Conservation (phyloP, 257 asterid genomes). For the Fraxinus anomala region DNA sequence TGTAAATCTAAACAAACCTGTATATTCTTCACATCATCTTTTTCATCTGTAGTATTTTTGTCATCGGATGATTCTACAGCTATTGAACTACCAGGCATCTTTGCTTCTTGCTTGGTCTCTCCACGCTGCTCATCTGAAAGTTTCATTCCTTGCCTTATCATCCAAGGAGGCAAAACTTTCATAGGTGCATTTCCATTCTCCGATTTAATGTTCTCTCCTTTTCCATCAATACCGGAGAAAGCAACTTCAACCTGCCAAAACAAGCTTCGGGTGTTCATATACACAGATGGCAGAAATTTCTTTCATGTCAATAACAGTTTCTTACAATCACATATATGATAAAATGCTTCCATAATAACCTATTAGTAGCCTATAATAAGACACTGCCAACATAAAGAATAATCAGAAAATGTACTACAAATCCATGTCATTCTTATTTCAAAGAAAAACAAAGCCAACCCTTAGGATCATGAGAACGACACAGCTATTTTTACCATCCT, state of each 20-base stretch:
- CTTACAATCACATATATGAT: conserved; percentile 11
- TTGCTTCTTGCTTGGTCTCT: conserved; percentile 55
- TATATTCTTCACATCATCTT: conserved; percentile 58
- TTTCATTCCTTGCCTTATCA: conserved; percentile 89
- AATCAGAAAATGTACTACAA: not conserved
- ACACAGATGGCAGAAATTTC: conserved; percentile 10
- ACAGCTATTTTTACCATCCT: not conserved
- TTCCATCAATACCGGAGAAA: conserved; percentile 72
- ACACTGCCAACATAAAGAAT: not conserved
- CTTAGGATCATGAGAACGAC: not conserved
- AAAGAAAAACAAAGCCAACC: not conserved
- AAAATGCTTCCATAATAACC: conserved; percentile 10
- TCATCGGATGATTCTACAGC: conserved; percentile 59
- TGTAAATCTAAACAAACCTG: conserved; percentile 41
- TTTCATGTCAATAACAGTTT: not conserved
- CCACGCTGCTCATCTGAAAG: conserved; percentile 92
- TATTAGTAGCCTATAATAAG: not conserved
- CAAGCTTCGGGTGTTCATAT: conserved; percentile 21
- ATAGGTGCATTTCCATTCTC: conserved; percentile 47
- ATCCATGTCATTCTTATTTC: not conserved
- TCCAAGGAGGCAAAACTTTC: conserved; percentile 97
- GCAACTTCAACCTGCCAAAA: conserved; percentile 86
- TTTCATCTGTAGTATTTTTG: conserved; percentile 56
- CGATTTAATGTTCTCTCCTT: conserved; percentile 61
- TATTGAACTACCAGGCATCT: conserved; percentile 44